Base-by-base conservation (phyloP, 306 rosid genomes). In the Malus sieversii region DNA sequence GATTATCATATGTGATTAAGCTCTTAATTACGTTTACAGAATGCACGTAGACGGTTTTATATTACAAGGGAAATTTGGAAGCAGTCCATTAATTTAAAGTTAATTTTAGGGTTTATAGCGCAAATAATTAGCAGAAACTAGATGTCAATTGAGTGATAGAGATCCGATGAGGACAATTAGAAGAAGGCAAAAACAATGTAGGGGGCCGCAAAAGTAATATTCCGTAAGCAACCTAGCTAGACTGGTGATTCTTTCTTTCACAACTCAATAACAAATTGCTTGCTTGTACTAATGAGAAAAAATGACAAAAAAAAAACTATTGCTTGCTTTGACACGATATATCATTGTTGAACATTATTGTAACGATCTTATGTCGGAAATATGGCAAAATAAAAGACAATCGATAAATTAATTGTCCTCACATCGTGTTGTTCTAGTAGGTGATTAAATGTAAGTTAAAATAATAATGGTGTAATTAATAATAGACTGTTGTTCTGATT, bases 181-280 rank as follows among this genome's bases (percentile, higher is more conserved):
- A 61, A 72, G 63, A 46, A 52, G 66, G 15, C 52, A 55, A 33
- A 40, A 33, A 40, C 59, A 42, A 42, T 25, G 12, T 44, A 45
- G 70, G 68, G 77, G 77, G 77, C 22, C 77, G 20, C 60, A 62
- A 16, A 74, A 27, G 38, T 66, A 62, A 62, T 46, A 74, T 74
- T 45, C 77, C 48, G 2, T 7, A 13, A 45, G 30, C 70, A 42
- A 18, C 15, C 23, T 20, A 19, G 33, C 16, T 45, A 18, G 23
- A 45, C 29, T 12, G 44, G 61, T 45, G 44, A 73, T 60, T 73
- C 59, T 73, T 73, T 73, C 59, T 73, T 73, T 38, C 60, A 40
- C 20, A 22, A 58, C 30, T 58, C 16, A 58, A 58, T 4, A 10
- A 13, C 66, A 33, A 13, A 25, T 58, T 57, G 10, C 29, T 57